A percentile compares a stretch with the other conserved stretches of the same genome.
These are phyloP conservation scores for Neonectria faginata DNA, from an alignment of 2,329 filamentous ascomycete genomes.

Conservation along the genomic window DNA sequence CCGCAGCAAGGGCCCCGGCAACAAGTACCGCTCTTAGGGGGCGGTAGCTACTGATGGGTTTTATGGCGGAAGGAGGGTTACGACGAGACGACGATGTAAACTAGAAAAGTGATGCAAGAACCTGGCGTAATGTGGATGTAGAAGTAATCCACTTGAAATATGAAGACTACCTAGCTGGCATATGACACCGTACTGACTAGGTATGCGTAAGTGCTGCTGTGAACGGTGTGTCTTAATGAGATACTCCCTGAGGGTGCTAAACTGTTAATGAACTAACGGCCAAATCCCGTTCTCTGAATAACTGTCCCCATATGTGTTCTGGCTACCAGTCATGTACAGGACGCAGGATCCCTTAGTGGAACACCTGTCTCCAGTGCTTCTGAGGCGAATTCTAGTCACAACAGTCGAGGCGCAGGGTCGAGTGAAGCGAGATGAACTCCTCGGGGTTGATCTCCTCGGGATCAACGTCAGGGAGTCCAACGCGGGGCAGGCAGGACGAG, in stretches of 20 bases:
- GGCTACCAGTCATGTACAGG: neutral
- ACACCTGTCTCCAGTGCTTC: conserved; percentile 41
- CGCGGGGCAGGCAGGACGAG: conserved; percentile 52
- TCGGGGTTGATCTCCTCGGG: conserved; percentile 43
- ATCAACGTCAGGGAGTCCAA: conserved; percentile 11
- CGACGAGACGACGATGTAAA: conserved; percentile 29
- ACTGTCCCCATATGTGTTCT: neutral
- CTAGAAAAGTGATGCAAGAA: conserved; percentile 8
- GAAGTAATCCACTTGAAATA: conserved; percentile 9
- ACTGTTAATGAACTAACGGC: conserved; percentile 1
- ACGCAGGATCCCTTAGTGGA: conserved; percentile 26
- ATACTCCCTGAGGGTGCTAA: conserved; percentile 6
- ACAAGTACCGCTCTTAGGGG: conserved; percentile 36
- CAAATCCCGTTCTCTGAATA: neutral
- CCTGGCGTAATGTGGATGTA: conserved; percentile 14
- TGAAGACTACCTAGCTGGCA: conserved; percentile 3
- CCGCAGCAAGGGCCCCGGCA: conserved; percentile 40
- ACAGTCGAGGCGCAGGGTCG: conserved; percentile 36
- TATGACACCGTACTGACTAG: neutral
- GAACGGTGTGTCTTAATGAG: neutral
- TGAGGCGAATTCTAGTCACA: conserved; percentile 47
- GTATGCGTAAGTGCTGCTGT: conserved; percentile 4
- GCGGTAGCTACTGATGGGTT: neutral
- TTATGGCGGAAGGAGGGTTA: conserved; percentile 26
- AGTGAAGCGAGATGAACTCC: conserved; percentile 41